A percentile compares a stretch with the other conserved stretches of the same genome.
phyloP scores from a whole-genome alignment of 2,329 filamentous ascomycete genomes.

The Stemphylium beticola region DNA sequence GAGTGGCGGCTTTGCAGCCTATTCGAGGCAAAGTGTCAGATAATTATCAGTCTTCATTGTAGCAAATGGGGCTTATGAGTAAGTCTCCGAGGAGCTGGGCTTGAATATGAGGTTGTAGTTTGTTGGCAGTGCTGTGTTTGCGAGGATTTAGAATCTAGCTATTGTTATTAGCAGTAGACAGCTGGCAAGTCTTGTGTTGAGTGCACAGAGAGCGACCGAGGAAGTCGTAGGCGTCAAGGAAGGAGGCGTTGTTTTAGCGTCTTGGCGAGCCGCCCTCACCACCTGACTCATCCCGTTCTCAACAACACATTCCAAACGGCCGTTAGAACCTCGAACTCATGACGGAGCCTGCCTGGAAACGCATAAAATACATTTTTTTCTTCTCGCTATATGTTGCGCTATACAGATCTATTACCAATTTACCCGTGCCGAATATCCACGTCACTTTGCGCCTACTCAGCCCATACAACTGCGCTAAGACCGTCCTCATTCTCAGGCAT shows the following conservation, averaged over 20 bases:
- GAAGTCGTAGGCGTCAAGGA: too few species aligned
- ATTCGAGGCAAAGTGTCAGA: slow-evolving; percentile 59
- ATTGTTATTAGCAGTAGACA: too few species aligned
- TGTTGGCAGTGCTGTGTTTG: neutral
- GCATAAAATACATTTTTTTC: too few species aligned
- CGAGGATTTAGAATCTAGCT: too few species aligned
- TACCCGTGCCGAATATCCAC: neutral
- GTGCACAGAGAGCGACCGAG: slow-evolving; percentile 1
- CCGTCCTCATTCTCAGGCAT: slow-evolving; percentile 42
- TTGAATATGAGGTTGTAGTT: neutral
- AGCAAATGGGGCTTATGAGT: slow-evolving; percentile 5
- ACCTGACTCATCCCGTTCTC: neutral
- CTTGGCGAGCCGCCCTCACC: slow-evolving; percentile 10
- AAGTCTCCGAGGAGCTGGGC: neutral
- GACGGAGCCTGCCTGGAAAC: neutral
- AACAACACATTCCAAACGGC: neutral
- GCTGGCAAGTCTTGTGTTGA: neutral
- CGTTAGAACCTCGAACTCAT: neutral
- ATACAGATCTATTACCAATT: neutral
- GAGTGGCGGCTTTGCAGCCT: slow-evolving; percentile 58
- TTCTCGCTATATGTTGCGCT: too few species aligned
- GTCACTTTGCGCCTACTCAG: slow-evolving; percentile 25
- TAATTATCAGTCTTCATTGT: slow-evolving; percentile 57
- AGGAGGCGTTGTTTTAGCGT: neutral
- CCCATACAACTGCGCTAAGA: slow-evolving; percentile 44